Evolutionary conservation across 208 protist species (phyloP).

Genomic region (Phytomonas sp.): DNA sequence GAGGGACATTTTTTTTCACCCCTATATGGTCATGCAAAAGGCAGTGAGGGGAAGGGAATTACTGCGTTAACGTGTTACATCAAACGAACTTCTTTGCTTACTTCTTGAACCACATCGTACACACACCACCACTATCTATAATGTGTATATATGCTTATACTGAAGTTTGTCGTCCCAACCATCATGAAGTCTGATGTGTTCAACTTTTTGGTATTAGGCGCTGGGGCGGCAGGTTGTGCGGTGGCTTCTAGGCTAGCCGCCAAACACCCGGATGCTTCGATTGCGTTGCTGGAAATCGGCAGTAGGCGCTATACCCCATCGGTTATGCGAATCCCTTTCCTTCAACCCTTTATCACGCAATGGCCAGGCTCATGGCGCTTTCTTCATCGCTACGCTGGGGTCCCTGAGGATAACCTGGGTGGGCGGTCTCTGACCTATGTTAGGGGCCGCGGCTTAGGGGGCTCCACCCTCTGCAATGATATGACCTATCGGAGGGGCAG

Average conservation of each 20-base stretch:
- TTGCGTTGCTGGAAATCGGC: slow-evolving; percentile 65
- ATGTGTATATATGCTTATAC: background rate
- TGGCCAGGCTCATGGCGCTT: slow-evolving; percentile 22
- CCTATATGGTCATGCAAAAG: background rate
- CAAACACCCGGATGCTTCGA: slow-evolving; percentile 26
- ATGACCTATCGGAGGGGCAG: slow-evolving; percentile 61
- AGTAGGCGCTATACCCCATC: slow-evolving; percentile 15
- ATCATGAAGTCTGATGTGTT: slow-evolving; percentile 26
- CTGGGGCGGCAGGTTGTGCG: slow-evolving; percentile 62
- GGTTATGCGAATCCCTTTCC: slow-evolving; percentile 35
- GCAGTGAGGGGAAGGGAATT: background rate
- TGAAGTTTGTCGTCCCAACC: background rate
- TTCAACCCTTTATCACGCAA: slow-evolving; percentile 40
- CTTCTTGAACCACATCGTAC: slow-evolving; percentile 4
- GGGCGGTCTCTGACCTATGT: slow-evolving; percentile 32
- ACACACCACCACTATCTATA: background rate
- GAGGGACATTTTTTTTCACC: slow-evolving; percentile 3
- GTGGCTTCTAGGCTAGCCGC: slow-evolving; percentile 43
- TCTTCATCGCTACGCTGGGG: slow-evolving; percentile 17
- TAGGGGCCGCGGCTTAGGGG: slow-evolving; percentile 45
- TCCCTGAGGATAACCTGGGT: slow-evolving; percentile 26
- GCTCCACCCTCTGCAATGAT: slow-evolving; percentile 46
- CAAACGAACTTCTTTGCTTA: slow-evolving; percentile 10
- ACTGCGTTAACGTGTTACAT: slow-evolving; percentile 9
- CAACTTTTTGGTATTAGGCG: slow-evolving; percentile 66